Base-by-base conservation (phyloP, 441 rosid species). In the Bruguiera hainesii region DNA sequence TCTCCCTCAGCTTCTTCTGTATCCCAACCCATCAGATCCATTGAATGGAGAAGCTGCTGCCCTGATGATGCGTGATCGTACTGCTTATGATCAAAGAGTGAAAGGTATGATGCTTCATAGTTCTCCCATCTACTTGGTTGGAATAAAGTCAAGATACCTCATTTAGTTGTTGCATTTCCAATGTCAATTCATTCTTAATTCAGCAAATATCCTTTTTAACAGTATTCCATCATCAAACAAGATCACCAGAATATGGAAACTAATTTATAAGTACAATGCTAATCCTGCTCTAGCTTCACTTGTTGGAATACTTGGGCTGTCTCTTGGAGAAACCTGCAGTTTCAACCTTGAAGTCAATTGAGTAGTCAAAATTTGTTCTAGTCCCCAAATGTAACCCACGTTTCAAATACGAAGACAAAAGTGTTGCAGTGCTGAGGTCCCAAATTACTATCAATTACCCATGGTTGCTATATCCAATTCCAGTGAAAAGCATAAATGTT, bases 11-110 rank as follows among this genome's bases (percentile, higher is more conserved):
- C 94, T 94, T 71, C 98, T 94, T 67, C 65, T 91, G 81, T 87
- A 91, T 79, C 96, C 98, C 63, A 94, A 94, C 71, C 92, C 99
- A 26, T 86, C 94, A 0, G 96, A 91, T 76, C 99, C 99, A 31
- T 83, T 94, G 83, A 91, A 94, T 65, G 98, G 96, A 37, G 99
- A 94, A 74, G 96, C 99, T 69, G 96, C 96, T 79, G 94, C 96
- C 1, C 67, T 94, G 35, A 84, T 88, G 97, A 87, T 88, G 93
- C 97, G 90, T 56, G 97, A 94, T 70, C 91, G 88, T 56, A 50
- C 83, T 68, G 76, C 86, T 67, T 94, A 89, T 80, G 97, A 94
- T 6, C 89, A 77, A 66, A 85, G 86, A 76, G 96, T 91, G 48
- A 94, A 85, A 91, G 97, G 98, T 91, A 82, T 55, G 61, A 61